These are phyloP conservation scores for Solanum raphanifolium DNA, from an alignment of 257 asterid species.

Conservation along the genomic window DNA sequence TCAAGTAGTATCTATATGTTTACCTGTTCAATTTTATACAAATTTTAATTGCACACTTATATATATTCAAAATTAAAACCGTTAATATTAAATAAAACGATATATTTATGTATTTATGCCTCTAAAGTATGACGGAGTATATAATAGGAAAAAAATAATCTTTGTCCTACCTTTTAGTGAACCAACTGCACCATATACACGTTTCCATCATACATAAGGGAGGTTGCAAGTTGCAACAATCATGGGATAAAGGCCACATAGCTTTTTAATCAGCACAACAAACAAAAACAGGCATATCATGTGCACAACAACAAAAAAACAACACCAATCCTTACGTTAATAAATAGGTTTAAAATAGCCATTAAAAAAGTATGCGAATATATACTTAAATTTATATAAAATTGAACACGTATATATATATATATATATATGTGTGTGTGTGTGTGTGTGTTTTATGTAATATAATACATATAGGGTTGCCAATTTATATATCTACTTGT, in stretches of 20 bases:
- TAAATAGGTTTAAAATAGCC: neutral
- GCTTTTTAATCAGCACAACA: neutral
- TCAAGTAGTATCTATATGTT: accelerated
- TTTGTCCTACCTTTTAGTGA: neutral
- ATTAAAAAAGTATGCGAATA: too few species aligned
- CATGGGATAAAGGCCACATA: neutral
- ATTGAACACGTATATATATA: accelerated
- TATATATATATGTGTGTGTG: too few species aligned
- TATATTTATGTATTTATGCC: too few species aligned
- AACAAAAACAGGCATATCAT: neutral
- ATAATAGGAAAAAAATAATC: neutral
- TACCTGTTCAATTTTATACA: too few species aligned
- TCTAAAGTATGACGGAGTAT: neutral
- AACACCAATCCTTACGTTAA: neutral
- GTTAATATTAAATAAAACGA: too few species aligned
- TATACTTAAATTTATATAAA: too few species aligned
- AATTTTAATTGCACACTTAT: too few species aligned
- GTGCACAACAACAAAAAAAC: neutral
- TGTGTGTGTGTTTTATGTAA: accelerated
- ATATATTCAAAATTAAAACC: too few species aligned
- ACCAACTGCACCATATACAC: neutral
- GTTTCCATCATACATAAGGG: neutral
- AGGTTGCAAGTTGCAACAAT: neutral
- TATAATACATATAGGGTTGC: neutral
- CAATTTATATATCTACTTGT: too few species aligned